Evolutionary conservation across 257 asterid species (phyloP).

Genomic region (Solanum medicagineum): DNA sequence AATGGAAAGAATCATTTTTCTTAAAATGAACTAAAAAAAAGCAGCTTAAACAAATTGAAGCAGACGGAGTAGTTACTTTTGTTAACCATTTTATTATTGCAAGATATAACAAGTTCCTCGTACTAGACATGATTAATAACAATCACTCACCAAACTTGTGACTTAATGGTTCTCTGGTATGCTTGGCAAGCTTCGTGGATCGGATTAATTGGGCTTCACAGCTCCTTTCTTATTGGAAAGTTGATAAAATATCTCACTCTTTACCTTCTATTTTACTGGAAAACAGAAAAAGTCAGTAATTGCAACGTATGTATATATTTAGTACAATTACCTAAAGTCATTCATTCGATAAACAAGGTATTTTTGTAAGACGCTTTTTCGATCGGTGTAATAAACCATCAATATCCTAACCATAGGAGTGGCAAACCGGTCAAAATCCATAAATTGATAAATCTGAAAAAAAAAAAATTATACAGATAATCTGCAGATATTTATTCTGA

Average conservation of each 20-base stretch:
- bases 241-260: background rate
- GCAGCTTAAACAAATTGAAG: background rate
- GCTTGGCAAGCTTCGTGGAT: background rate
- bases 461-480: background rate
- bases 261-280: background rate
- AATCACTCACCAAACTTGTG: background rate
- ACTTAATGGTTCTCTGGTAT: background rate
- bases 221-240: background rate
- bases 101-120: background rate
- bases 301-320: background rate
- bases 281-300: background rate
- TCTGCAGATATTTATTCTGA: background rate
- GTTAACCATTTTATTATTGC: background rate
- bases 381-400: background rate
- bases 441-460: background rate
- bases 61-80: background rate
- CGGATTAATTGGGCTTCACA: background rate
- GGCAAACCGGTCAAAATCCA: background rate
- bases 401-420: background rate
- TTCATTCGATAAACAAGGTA: background rate
- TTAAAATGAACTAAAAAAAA: background rate
- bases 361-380: background rate
- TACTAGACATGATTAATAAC: background rate
- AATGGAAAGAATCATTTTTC: background rate
- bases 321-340: background rate